Base-by-base conservation (phyloP, 805 yeast genomes). In the Ogataea nakhonphanomensis region DNA sequence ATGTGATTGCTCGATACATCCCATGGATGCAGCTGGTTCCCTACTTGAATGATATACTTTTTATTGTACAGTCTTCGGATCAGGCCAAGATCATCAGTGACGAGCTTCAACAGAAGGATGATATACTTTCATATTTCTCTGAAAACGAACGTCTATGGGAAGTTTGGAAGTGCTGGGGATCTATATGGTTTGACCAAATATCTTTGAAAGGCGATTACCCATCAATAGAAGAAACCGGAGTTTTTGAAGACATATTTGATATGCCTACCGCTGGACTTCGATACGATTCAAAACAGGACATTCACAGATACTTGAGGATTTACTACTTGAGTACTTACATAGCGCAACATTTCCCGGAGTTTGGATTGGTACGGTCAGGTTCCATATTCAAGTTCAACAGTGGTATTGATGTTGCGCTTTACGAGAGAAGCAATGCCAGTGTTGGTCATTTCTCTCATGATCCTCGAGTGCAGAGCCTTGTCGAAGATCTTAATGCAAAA, bases 91-190 rank as follows among this genome's bases (percentile, higher is more conserved):
- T 45, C 31, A 8, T 34, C 10, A 28, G 37, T 7, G 37, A 33
- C 15, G 28, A 42, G 2, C 45, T 42, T 12, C 26, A 43, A n/a
- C 35, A 46, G 25, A 52, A 67, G n/a, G 63, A 67, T 0, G 65
- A 69, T 36, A 59, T 70, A 30, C 47, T 82, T n/a, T 65, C 69
- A 4, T 58, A 72, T 48, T 79, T 78, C 50, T 71, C 77, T 47
- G 67, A 74, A 35, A 71, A 76, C 55, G 91, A 84, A 56, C 74
- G 68, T 31, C 64, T 84, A 35, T 78, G 84, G 30, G 95, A 85
- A 60, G 83, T 80, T 14, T 84, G 90, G 90, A 81, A 80, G 55
- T 79, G 89, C 53, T 84, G 91, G 88, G 95, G 95, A 2, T 75
- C 88, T 0, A 57, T 85, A 30, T 84, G 93, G 91, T 85, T 76